Base-by-base conservation (phyloP, 1,284 basidiomycete species). In the Irpex sp. region DNA sequence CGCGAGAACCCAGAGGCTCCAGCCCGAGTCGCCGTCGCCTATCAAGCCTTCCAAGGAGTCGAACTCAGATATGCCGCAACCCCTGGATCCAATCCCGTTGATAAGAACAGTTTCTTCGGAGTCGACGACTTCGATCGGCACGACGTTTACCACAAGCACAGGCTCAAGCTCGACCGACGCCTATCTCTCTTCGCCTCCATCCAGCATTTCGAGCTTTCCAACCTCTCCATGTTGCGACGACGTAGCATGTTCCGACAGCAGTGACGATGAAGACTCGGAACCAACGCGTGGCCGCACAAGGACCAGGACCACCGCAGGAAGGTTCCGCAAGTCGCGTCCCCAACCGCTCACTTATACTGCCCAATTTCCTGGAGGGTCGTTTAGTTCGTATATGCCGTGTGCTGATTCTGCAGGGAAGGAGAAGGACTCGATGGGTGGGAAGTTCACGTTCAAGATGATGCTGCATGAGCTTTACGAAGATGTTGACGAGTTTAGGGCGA, bases 371-470 rank as follows among this genome's bases (percentile, higher is more conserved):
- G 54, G 9, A 36, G 54, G 31, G 8, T 36, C 54, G 8, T 56
- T 4, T 3, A 37, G 11, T 17, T 56, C 54, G 4, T 56, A 56
- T 17, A 21, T 17, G 49, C 49, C 49, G 21, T 52, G 4, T 56
- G 19, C 19, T 5, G 51, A 52, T 26, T 31, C 31, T 36, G 34
- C 8, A 3, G 31, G 1, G 54, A 31, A 15, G 17, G 49, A 52
- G 49, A 56, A 56, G 6, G 54, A 26, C 8, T 5, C 13, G 19
- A 56, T 56, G 54, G 34, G 34, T 1, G 54, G 54, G 34, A 17
- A 37, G 54, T 56, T 56, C 17, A 56, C 54, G 54, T 56, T 56
- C 3, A 56, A 56, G 54, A 37, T 37, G 54, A 56, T 56, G 54
- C 1, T 56, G 13, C 54, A 56, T 13, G 54, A 56, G 17, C 31